Evolutionary conservation across 257 asterid species (phyloP).

Genomic region (Euphrasia confusa): DNA sequence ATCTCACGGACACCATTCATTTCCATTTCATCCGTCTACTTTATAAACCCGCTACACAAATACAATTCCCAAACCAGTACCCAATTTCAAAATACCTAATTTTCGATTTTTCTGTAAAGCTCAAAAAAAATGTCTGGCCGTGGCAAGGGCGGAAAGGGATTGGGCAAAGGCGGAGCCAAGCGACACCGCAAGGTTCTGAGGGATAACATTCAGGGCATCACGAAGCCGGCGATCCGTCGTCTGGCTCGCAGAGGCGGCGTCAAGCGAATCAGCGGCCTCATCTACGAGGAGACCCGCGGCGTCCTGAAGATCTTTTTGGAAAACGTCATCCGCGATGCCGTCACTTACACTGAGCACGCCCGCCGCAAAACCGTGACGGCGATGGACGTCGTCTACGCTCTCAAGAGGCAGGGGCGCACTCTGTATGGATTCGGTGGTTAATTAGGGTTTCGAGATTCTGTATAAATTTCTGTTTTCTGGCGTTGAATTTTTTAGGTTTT

Average conservation of each 20-base stretch:
- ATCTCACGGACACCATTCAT: background rate
- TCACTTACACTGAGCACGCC: conserved; percentile 37
- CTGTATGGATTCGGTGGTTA: background rate
- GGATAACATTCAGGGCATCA: conserved; percentile 23
- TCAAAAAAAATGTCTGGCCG: background rate
- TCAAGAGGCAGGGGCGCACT: conserved; percentile 2
- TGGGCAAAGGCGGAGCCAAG: conserved; percentile 2
- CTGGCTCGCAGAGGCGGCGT: conserved; percentile 34
- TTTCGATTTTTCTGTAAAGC: background rate
- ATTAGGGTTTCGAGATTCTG: background rate
- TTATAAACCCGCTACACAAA: background rate
- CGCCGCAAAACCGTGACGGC: conserved; percentile 29
- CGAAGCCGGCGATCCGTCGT: conserved; percentile 53
- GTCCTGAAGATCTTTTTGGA: conserved; percentile 35
- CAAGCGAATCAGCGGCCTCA: conserved; percentile 1
- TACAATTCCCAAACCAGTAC: background rate
- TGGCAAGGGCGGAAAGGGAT: background rate
- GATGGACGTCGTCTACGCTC: background rate
- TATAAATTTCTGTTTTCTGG: background rate
- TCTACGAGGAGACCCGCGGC: conserved; percentile 39
- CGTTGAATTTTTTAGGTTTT: background rate
- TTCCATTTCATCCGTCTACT: background rate
- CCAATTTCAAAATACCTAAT: background rate
- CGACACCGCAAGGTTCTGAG: background rate
- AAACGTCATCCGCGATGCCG: conserved; percentile 38